These are phyloP conservation scores for Linaria vulgaris DNA, from an alignment of 257 asterid genomes.

Conservation along the genomic window DNA sequence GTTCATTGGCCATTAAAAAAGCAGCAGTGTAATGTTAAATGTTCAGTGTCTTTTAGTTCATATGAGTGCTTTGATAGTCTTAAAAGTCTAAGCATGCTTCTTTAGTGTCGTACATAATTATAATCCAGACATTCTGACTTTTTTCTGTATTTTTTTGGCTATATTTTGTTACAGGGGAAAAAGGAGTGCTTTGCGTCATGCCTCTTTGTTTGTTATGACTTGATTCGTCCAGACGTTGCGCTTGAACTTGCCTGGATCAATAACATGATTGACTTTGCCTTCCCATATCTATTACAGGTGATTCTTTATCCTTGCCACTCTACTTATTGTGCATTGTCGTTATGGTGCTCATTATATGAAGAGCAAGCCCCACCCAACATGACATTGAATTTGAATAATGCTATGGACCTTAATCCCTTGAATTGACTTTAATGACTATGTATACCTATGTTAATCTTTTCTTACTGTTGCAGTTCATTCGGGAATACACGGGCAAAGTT, in stretches of 20 bases:
- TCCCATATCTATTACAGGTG: slow-evolving; percentile 93
- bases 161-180: slow-evolving; percentile 63
- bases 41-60: background rate
- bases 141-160: slow-evolving; percentile 27
- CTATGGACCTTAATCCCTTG: background rate
- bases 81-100: background rate
- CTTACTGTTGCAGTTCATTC: slow-evolving; percentile 44
- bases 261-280: slow-evolving; percentile 87
- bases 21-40: background rate
- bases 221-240: slow-evolving; percentile 84
- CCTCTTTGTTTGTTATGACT: slow-evolving; percentile 88
- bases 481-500: slow-evolving; percentile 57
- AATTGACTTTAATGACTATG: background rate
- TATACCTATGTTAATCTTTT: background rate
- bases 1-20: background rate
- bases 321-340: slow-evolving; percentile 1
- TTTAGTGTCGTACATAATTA: background rate
- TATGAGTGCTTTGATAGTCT: background rate
- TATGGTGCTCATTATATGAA: slow-evolving; percentile 7
- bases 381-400: background rate
- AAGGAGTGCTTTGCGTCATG: slow-evolving; percentile 96
- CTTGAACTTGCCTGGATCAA: slow-evolving; percentile 98
- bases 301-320: slow-evolving; percentile 19
- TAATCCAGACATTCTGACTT: background rate
- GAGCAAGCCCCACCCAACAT: background rate